Percentiles rank a stretch among this genome's conserved stretches.
Evolutionary conservation across 2,329 filamentous ascomycete species (phyloP).

Genomic region (Xenoacremonium recifei): DNA sequence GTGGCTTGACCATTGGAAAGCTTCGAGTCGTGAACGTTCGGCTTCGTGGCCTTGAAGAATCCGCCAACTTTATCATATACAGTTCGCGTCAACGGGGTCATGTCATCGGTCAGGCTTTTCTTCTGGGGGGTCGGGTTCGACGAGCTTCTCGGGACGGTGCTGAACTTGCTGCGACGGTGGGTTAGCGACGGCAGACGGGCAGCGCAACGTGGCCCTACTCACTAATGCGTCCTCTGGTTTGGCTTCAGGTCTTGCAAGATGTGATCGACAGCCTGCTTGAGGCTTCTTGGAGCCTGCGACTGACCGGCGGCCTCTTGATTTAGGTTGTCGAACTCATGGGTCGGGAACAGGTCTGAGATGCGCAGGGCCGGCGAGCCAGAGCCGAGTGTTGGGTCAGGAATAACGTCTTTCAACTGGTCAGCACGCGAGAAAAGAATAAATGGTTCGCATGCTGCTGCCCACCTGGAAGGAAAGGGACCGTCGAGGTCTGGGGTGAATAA

Average conservation of each 20-base stretch:
- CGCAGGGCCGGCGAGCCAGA: slow-evolving; percentile 52
- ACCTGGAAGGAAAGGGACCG: slow-evolving; percentile 77
- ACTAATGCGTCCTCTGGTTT: slow-evolving; percentile 70
- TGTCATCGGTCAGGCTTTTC: slow-evolving; percentile 36
- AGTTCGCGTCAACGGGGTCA: slow-evolving; percentile 48
- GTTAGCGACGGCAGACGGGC: slow-evolving; percentile 14
- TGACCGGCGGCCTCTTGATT: slow-evolving; percentile 66
- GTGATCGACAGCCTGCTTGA: slow-evolving; percentile 72
- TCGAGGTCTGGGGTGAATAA: slow-evolving; percentile 79
- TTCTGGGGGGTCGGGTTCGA: slow-evolving; percentile 18
- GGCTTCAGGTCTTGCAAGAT: slow-evolving; percentile 72
- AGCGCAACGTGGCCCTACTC: slow-evolving; percentile 23
- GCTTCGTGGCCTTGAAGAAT: slow-evolving; percentile 39
- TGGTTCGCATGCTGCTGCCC: slow-evolving; percentile 24
- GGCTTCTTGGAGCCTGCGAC: slow-evolving; percentile 58
- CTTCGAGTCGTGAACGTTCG: slow-evolving; percentile 27
- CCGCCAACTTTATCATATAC: slow-evolving; percentile 41
- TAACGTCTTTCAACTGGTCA: slow-evolving; percentile 51
- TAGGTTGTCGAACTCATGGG: slow-evolving; percentile 62
- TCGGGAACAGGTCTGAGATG: slow-evolving; percentile 50
- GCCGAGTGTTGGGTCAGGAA: slow-evolving; percentile 63
- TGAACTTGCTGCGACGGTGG: slow-evolving; percentile 52
- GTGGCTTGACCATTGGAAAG: slow-evolving; percentile 36
- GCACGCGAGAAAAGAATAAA: slow-evolving; percentile 2
- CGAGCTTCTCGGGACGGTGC: slow-evolving; percentile 23